Evolutionary conservation across 495 filamentous ascomycete genomes (phyloP).

Genomic region (Usnea hakonensis): DNA sequence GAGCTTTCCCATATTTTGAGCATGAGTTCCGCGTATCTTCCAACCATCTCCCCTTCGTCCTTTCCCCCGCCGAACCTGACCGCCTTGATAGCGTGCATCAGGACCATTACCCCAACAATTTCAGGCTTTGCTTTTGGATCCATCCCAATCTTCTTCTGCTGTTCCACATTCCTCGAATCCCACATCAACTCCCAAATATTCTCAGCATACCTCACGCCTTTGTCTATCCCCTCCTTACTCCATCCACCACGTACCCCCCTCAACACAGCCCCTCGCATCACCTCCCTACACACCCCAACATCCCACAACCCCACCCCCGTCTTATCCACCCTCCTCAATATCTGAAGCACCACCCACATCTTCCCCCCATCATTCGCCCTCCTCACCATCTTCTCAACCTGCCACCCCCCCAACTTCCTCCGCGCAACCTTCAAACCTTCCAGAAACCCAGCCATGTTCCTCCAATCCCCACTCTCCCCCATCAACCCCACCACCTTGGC

Average conservation of each 20-base stretch:
- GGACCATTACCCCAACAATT: conserved; percentile 18
- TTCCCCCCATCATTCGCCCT: conserved; percentile 13
- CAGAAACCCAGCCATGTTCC: conserved; percentile 16
- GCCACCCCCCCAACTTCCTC: conserved; percentile 17
- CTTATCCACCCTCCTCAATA: conserved; percentile 15
- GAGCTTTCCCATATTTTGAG: conserved; percentile 14
- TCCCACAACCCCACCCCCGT: conserved; percentile 22
- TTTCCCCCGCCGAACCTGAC: neutral
- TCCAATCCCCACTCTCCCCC: conserved; percentile 18
- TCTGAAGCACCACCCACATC: conserved; percentile 10
- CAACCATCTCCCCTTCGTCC: conserved; percentile 15
- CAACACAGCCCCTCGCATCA: conserved; percentile 18
- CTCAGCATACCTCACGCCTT: conserved; percentile 12
- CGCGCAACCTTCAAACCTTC: conserved; percentile 14
- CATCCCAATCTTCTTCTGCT: neutral
- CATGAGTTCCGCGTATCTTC: conserved; percentile 16
- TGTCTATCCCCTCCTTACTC: conserved; percentile 12
- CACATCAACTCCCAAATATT: conserved; percentile 16
- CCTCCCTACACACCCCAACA: conserved; percentile 15
- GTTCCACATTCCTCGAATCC: conserved; percentile 16
- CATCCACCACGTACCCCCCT: conserved; percentile 9
- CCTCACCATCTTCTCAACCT: conserved; percentile 23
- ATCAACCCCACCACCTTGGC: conserved; percentile 15
- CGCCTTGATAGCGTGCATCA: conserved; percentile 15
- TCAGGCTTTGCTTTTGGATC: conserved; percentile 19